Percentiles rank a stretch among this genome's conserved stretches.
Evolutionary conservation across 345 rosid species (phyloP).

Genomic region (Clausena lansium): DNA sequence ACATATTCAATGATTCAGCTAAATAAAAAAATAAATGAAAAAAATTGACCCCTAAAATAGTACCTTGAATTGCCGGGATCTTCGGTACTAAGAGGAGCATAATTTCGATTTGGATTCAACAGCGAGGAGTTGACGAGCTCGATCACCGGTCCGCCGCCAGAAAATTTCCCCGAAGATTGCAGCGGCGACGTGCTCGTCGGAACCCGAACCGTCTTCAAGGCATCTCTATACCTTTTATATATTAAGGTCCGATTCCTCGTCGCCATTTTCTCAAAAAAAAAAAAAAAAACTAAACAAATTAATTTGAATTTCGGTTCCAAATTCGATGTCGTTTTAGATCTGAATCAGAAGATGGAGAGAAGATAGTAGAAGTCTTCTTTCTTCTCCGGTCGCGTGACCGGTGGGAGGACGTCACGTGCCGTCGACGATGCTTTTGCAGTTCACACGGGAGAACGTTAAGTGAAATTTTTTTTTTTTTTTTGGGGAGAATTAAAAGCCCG

Average conservation of each 20-base stretch:
- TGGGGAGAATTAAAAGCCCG: background rate
- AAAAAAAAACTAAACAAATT: background rate
- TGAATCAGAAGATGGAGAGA: slow-evolving; percentile 2
- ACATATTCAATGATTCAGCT: background rate
- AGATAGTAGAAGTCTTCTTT: background rate
- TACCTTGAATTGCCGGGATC: slow-evolving; percentile 90
- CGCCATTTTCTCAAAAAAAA: slow-evolving; percentile 52
- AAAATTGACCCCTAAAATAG: background rate
- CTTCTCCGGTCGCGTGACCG: slow-evolving; percentile 21
- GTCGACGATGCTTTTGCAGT: slow-evolving; percentile 1
- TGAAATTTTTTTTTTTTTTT: background rate
- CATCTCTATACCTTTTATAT: slow-evolving; percentile 75
- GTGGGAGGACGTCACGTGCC: slow-evolving; percentile 9
- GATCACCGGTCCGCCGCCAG: slow-evolving; percentile 65
- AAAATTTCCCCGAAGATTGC: slow-evolving; percentile 21
- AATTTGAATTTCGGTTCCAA: slow-evolving; percentile 16
- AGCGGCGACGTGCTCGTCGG: slow-evolving; percentile 46
- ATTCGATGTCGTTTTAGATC: slow-evolving; percentile 29
- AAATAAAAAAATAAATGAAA: background rate
- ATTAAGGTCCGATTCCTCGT: slow-evolving; percentile 73
- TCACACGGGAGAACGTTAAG: background rate
- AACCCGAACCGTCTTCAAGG: slow-evolving; percentile 82
- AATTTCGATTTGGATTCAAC: slow-evolving; percentile 57
- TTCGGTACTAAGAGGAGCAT: slow-evolving; percentile 83
- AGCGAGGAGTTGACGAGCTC: slow-evolving; percentile 87